Evolutionary conservation across 2,329 filamentous ascomycete genomes (phyloP).

Genomic region (Venturiaceae sp.): DNA sequence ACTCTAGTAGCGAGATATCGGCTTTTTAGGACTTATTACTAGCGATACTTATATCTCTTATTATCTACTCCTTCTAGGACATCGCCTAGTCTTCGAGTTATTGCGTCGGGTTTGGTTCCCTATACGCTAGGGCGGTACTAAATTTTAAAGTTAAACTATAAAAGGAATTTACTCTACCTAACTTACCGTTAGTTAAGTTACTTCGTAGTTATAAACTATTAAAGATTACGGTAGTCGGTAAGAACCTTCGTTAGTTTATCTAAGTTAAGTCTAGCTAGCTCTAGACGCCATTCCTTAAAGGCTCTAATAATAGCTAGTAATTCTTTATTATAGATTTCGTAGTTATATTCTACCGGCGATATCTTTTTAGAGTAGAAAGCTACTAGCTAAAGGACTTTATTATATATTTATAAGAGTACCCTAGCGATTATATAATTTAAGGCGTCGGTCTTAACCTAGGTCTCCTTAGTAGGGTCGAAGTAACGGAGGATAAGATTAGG

Average conservation of each 20-base stretch:
- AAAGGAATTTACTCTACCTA: background rate
- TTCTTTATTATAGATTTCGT: slow-evolving; percentile 25
- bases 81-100: background rate
- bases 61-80: background rate
- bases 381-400: slow-evolving; percentile 9
- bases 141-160: background rate
- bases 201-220: slow-evolving; percentile 21
- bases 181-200: slow-evolving; percentile 12
- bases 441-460: slow-evolving; percentile 13
- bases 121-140: background rate
- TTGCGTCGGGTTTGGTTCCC: background rate
- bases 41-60: background rate
- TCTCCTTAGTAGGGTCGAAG: slow-evolving; percentile 11
- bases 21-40: background rate
- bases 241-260: slow-evolving; percentile 10
- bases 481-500: slow-evolving; percentile 11
- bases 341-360: slow-evolving; percentile 17
- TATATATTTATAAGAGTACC: slow-evolving; percentile 8
- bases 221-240: slow-evolving; percentile 18
- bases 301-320: slow-evolving; percentile 19
- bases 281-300: slow-evolving; percentile 17
- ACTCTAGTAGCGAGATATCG: background rate
- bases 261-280: slow-evolving; percentile 11
- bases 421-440: slow-evolving; percentile 9
- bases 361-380: slow-evolving; percentile 15